Conservation (phyloP, 2,329 filamentous ascomycete genomes). For the Botrytis fragariae region DNA sequence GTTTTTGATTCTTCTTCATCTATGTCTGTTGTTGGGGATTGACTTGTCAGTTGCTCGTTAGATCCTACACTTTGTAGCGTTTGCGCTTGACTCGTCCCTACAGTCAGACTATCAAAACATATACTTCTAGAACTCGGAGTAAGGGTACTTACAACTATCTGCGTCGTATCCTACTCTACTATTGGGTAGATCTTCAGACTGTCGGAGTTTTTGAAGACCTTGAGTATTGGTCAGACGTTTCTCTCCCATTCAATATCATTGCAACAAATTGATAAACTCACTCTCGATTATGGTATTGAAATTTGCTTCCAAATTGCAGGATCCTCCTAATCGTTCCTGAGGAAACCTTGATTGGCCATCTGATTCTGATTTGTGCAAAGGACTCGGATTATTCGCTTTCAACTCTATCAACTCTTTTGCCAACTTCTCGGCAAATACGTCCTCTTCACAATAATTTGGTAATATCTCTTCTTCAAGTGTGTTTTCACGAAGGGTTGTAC, state of each 20-base stretch:
- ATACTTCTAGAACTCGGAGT: background rate
- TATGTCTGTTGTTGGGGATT: background rate
- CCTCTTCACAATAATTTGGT: background rate
- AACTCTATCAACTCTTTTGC: conserved; percentile 7
- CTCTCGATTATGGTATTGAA: background rate
- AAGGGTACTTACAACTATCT: background rate
- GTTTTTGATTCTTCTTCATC: background rate
- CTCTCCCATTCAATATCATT: background rate
- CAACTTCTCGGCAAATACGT: conserved; percentile 5
- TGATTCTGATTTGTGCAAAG: background rate
- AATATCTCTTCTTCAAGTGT: background rate
- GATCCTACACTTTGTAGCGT: background rate
- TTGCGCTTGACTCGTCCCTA: conserved; percentile 17
- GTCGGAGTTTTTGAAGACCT: background rate
- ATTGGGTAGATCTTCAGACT: background rate
- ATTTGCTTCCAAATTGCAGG: background rate
- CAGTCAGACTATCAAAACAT: background rate
- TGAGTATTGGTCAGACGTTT: background rate
- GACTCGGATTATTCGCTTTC: background rate
- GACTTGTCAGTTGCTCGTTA: background rate
- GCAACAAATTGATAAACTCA: background rate
- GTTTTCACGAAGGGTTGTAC: conserved; percentile 1
- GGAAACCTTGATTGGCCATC: background rate
- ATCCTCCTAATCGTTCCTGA: background rate
- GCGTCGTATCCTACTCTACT: background rate